Percentiles rank a stretch among this genome's conserved stretches.
phyloP scores from a whole-genome alignment of 2,329 filamentous ascomycete genomes.

The Venturia asperata region DNA sequence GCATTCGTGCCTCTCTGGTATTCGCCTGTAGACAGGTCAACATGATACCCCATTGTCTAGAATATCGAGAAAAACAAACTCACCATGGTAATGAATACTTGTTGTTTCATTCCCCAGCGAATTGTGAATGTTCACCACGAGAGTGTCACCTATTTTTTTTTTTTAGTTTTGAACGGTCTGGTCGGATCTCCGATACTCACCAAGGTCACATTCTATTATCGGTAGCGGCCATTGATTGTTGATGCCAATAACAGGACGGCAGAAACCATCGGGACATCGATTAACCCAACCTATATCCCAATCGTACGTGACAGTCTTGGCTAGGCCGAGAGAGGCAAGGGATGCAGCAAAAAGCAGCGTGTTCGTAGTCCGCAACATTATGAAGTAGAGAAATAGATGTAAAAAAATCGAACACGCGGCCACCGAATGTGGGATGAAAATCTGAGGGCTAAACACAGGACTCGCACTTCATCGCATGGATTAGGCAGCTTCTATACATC shows the following conservation, averaged over 20 bases:
- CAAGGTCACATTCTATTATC: slow-evolving; percentile 53
- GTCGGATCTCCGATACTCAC: slow-evolving; percentile 25
- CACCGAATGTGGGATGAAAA: neutral
- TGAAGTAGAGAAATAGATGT: neutral
- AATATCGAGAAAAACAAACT: neutral
- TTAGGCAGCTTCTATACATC: neutral
- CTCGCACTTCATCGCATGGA: neutral
- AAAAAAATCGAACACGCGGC: neutral
- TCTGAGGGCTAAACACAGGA: neutral
- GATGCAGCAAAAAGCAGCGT: neutral
- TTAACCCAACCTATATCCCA: slow-evolving; percentile 50
- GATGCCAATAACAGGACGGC: slow-evolving; percentile 64
- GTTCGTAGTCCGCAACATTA: neutral
- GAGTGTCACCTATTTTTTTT: slow-evolving; percentile 41
- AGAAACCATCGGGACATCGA: slow-evolving; percentile 50
- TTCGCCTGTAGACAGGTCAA: neutral
- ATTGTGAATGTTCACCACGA: slow-evolving; percentile 55
- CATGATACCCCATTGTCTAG: neutral
- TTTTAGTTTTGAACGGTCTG: neutral
- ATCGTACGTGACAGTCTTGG: slow-evolving; percentile 26
- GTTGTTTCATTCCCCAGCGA: slow-evolving; percentile 56
- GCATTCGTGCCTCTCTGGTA: slow-evolving; percentile 27
- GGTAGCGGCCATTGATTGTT: slow-evolving; percentile 72
- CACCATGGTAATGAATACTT: slow-evolving; percentile 62
- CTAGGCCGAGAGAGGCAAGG: slow-evolving; percentile 3